phyloP scores from a whole-genome alignment of 1,284 basidiomycete species.

The Apiotrichum mycotoxinovorans region DNA sequence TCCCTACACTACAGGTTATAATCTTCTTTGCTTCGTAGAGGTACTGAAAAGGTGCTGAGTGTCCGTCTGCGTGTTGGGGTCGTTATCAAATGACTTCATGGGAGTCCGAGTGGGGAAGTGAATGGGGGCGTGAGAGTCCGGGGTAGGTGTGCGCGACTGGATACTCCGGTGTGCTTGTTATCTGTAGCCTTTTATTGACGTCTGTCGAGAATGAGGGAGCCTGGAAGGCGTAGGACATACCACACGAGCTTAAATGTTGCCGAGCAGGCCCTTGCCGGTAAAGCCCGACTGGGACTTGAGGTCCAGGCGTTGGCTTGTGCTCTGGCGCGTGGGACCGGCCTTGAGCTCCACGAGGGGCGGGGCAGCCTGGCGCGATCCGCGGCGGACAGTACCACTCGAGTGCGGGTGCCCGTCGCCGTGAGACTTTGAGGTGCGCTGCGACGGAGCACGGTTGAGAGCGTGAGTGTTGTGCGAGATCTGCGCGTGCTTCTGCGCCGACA shows the following conservation, averaged over 20 bases:
- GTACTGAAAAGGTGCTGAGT: too few species aligned
- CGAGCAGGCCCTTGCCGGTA: conserved; percentile 14
- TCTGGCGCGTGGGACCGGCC: background rate
- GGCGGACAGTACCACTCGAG: background rate
- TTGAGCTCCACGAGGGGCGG: conserved; percentile 2
- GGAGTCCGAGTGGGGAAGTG: too few species aligned
- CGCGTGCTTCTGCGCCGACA: background rate
- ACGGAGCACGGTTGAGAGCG: background rate
- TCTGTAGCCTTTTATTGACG: background rate
- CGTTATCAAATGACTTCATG: too few species aligned
- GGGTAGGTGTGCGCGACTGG: too few species aligned
- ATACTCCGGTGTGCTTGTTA: background rate
- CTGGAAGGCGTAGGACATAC: background rate
- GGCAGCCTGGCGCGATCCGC: background rate
- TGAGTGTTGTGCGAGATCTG: background rate
- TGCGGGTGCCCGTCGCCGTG: background rate
- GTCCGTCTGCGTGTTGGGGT: too few species aligned
- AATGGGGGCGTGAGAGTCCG: too few species aligned
- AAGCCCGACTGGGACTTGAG: conserved; percentile 6
- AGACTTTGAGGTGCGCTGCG: conserved; percentile 1
- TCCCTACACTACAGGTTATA: background rate
- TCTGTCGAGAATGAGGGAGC: background rate
- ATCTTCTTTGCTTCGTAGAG: background rate
- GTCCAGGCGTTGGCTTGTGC: background rate
- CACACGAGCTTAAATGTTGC: background rate